Conservation (phyloP, 2,329 filamentous ascomycete genomes). For the Fusarium equiseti region DNA sequence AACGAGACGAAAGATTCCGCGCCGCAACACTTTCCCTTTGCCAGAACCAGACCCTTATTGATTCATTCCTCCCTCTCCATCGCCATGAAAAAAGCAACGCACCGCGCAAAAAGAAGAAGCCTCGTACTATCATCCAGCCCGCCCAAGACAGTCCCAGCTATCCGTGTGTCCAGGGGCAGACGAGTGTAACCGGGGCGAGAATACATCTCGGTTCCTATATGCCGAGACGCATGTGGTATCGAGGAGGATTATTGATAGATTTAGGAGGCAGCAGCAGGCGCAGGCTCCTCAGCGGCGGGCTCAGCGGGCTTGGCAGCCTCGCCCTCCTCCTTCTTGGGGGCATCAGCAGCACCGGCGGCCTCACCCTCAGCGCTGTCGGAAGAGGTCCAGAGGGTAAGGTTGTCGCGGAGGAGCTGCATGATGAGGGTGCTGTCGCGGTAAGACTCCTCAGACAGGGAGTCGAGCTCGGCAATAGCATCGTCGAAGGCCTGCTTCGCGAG, state of each 20-base stretch:
- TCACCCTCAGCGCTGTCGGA: constrained; percentile 88
- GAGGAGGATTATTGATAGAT: constrained; percentile 52
- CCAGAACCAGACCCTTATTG: constrained; percentile 53
- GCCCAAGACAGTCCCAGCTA: constrained; percentile 51
- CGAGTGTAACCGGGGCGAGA: constrained; percentile 47
- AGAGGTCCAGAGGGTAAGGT: constrained; percentile 97
- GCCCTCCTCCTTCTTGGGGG: constrained; percentile 71
- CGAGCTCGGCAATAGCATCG: constrained; percentile 97
- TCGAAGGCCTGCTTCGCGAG: constrained; percentile 99
- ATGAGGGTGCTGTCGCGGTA: constrained; percentile 99
- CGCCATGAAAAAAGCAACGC: constrained; percentile 52
- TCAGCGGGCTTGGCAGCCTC: constrained; percentile 57
- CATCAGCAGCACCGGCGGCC: constrained; percentile 67
- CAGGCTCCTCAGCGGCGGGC: constrained; percentile 57
- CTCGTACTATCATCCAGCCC: constrained; percentile 53
- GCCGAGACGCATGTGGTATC: constrained; percentile 57
- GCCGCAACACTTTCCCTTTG: constrained; percentile 54
- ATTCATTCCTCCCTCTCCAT: constrained; percentile 52
- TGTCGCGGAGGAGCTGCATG: constrained; percentile 98
- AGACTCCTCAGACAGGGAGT: constrained; percentile 97
- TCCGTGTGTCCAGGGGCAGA: constrained; percentile 49
- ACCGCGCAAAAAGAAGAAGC: constrained; percentile 51
- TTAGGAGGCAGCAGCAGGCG: constrained; percentile 65
- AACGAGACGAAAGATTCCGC: constrained; percentile 52
- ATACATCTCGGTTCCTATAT: constrained; percentile 53